Conservation (phyloP, 2,329 filamentous ascomycete genomes). For the Phaeophleospora eucalypticola region DNA sequence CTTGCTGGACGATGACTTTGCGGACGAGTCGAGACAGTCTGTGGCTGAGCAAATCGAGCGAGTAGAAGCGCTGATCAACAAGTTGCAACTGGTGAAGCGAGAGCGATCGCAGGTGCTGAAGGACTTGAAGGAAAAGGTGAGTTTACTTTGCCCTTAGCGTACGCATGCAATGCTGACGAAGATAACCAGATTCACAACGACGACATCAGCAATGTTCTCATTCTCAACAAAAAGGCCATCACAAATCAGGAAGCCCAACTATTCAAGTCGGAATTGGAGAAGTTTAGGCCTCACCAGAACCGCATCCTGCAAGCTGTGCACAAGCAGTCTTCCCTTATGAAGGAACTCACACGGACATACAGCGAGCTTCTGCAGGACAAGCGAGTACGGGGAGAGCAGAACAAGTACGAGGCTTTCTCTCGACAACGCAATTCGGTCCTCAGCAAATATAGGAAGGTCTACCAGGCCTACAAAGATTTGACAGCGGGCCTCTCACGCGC, state of each 20-base stretch:
- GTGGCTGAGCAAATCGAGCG: slow-evolving; percentile 84
- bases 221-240: slow-evolving; percentile 96
- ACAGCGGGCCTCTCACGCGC: slow-evolving; percentile 81
- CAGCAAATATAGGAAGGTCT: slow-evolving; percentile 82
- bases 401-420: slow-evolving; percentile 86
- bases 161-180: slow-evolving; percentile 13
- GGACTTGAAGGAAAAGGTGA: slow-evolving; percentile 94
- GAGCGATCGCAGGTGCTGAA: slow-evolving; percentile 90
- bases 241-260: slow-evolving; percentile 86
- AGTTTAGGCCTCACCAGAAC: slow-evolving; percentile 89
- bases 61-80: slow-evolving; percentile 87
- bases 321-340: slow-evolving; percentile 90
- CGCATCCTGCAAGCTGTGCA: slow-evolving; percentile 89
- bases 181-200: slow-evolving; percentile 75
- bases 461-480: slow-evolving; percentile 88
- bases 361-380: slow-evolving; percentile 89
- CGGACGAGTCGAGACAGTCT: slow-evolving; percentile 71
- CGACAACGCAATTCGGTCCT: slow-evolving; percentile 76
- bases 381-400: slow-evolving; percentile 87
- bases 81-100: slow-evolving; percentile 84
- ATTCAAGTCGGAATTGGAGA: slow-evolving; percentile 95
- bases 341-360: slow-evolving; percentile 84
- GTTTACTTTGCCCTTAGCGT: slow-evolving; percentile 18
- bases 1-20: slow-evolving; percentile 87
- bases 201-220: slow-evolving; percentile 95